Base-by-base conservation (phyloP, 257 asterid genomes). In the Misopates orontium region DNA sequence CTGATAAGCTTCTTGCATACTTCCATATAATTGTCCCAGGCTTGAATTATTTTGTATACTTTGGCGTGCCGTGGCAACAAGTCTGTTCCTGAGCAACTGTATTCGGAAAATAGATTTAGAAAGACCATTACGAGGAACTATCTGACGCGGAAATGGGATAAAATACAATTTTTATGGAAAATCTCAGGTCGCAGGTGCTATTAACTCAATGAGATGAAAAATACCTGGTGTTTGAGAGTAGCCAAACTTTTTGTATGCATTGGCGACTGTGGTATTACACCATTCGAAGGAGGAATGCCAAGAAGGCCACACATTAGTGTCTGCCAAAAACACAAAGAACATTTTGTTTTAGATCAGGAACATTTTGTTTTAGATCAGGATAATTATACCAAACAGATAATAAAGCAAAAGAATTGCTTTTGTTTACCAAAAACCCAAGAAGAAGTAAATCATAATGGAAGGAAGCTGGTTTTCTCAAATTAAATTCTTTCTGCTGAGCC, bases 221-320 rank as follows among this genome's bases (percentile, higher is more conserved):
- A 64, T 40, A 90, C 97, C 90, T 90, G 97, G 78, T 87, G 96
- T 58, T 90, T 90, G 56, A 90, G 97, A 67, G 96, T 87, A 40
- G 97, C 97, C 45, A 90, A 68, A 77, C 93, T 80, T 65, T 87
- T 87, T 13, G 96, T 90, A 62, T 90, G 97, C 97, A 90, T 90
- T 40, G 97, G 97, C 18, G 97, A 90, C 70, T 90, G 96, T 15
- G 97, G 97, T 69, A 90, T 87, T 10, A 90, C 96, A 48, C 96
- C 97, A 47, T 90, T 90, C 52, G 97, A 73, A 41, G 97, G 97
- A 57, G 97, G 97, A 64, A 90, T 85, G 39, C 97, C 97, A 45
- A 90, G 12, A 10, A 90, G 89, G 39, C 97, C 97, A 62, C 97
- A 90, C 89, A 90, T 66, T 69, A 90, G 75, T 0, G 95, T 87